phyloP scores from a whole-genome alignment of 345 rosid genomes.

The Bruguiera gymnorhiza region DNA sequence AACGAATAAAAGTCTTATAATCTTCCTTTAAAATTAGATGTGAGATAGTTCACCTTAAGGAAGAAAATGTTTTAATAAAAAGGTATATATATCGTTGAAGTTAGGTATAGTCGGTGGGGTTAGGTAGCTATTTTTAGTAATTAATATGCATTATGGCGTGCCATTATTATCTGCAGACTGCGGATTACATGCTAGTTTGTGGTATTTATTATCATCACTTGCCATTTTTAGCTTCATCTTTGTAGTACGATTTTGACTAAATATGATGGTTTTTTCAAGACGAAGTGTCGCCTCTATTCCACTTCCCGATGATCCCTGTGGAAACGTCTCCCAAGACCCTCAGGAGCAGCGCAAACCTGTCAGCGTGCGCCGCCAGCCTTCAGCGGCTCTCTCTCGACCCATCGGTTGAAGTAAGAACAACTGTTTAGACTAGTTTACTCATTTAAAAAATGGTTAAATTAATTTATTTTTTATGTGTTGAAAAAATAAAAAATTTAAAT shows the following conservation, averaged over 20 bases:
- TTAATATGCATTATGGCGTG: background rate
- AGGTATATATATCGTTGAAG: no score
- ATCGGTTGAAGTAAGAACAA: constrained; percentile 11
- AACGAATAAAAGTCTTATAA: no score
- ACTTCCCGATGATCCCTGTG: background rate
- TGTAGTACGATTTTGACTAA: background rate
- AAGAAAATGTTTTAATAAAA: no score
- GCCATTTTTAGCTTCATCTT: no score
- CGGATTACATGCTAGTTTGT: background rate
- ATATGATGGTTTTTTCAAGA: constrained; percentile 3
- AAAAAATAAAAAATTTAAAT: no score
- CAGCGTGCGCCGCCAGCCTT: background rate
- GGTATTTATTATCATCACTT: no score
- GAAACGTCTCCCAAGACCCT: constrained; percentile 3
- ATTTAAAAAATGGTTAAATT: no score
- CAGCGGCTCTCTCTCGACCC: constrained; percentile 1
- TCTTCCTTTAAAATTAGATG: no score
- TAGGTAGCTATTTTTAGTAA: background rate
- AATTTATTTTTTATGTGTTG: no score
- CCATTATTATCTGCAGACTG: background rate
- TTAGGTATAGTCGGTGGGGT: no score
- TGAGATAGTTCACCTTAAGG: no score
- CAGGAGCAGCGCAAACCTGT: no score
- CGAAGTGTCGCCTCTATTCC: constrained; percentile 3
- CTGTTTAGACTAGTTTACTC: background rate